A percentile compares a stretch with the other conserved stretches of the same genome.
These are phyloP conservation scores for Diaporthe caulivora DNA, from an alignment of 2,329 filamentous ascomycete genomes.

Conservation along the genomic window DNA sequence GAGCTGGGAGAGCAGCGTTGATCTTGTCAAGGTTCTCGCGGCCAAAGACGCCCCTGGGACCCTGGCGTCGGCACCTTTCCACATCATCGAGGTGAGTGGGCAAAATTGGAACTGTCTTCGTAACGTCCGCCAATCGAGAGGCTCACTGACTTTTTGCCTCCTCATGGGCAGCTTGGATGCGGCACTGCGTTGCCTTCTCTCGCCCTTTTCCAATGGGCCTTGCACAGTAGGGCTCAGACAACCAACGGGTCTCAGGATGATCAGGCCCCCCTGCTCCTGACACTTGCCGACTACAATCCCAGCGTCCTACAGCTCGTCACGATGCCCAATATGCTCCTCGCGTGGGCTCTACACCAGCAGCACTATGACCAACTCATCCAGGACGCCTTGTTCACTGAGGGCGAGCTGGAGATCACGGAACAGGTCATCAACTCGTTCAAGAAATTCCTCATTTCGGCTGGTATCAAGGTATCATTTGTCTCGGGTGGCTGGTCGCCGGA, in stretches of 20 bases:
- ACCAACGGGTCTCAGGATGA: constrained; percentile 32
- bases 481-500: constrained; percentile 80
- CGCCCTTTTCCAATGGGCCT: constrained; percentile 75
- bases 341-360: constrained; percentile 69
- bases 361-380: constrained; percentile 53
- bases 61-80: constrained; percentile 51
- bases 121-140: constrained; percentile 33
- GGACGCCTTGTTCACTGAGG: constrained; percentile 63
- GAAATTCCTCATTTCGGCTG: constrained; percentile 59
- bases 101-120: constrained; percentile 27
- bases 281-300: constrained; percentile 84
- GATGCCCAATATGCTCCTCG: constrained; percentile 80
- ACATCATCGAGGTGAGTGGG: constrained; percentile 66
- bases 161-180: constrained; percentile 74
- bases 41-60: constrained; percentile 52
- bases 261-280: constrained; percentile 64
- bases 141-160: constrained; percentile 40
- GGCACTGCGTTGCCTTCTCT: constrained; percentile 81
- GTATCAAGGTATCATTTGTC: constrained; percentile 73
- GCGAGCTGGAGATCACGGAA: constrained; percentile 74
- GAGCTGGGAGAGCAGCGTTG: constrained; percentile 88
- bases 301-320: constrained; percentile 83
- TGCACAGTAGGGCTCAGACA: constrained; percentile 39
- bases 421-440: constrained; percentile 71
- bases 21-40: constrained; percentile 78